A percentile compares a stretch with the other conserved stretches of the same genome.
Evolutionary conservation across 768 basidiomycete genomes (phyloP).

Genomic region (Gyrodon lividus): DNA sequence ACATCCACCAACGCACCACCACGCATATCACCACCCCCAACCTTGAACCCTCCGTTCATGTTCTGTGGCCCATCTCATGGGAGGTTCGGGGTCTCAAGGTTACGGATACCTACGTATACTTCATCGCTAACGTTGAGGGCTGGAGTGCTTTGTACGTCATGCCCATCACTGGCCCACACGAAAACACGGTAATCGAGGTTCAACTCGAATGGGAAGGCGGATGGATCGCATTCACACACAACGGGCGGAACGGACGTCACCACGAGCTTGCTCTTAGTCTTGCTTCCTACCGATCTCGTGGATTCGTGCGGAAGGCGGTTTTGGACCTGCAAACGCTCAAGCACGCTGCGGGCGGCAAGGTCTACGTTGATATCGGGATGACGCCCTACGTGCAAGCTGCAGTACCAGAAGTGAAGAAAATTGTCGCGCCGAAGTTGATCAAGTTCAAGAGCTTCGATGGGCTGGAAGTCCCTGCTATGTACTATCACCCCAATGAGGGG

Average conservation of each 20-base stretch:
- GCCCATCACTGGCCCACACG: conserved; percentile 30
- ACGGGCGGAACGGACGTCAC: conserved; percentile 34
- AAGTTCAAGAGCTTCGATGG: conserved; percentile 43
- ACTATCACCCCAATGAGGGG: conserved; percentile 37
- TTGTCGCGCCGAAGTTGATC: conserved; percentile 34
- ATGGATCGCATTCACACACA: conserved; percentile 28
- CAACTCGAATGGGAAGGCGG: conserved; percentile 33
- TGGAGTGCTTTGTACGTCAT: conserved; percentile 31
- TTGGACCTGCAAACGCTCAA: conserved; percentile 30
- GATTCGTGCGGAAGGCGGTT: conserved; percentile 25
- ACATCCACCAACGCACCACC: conserved; percentile 29
- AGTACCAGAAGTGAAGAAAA: conserved; percentile 25
- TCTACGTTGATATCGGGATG: conserved; percentile 29
- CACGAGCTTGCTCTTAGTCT: conserved; percentile 33
- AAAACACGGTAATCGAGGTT: conserved; percentile 32
- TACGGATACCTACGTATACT: conserved; percentile 30
- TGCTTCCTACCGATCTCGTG: conserved; percentile 30
- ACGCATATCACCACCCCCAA: conserved; percentile 39
- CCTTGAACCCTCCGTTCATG: conserved; percentile 22
- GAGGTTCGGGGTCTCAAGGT: conserved; percentile 27
- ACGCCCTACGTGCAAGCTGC: conserved; percentile 35
- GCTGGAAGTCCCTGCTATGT: conserved; percentile 40
- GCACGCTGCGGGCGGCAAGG: conserved; percentile 21
- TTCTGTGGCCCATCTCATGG: conserved; percentile 38
- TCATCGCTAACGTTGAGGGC: conserved; percentile 40